These are phyloP conservation scores for Colletotrichum limetticola DNA, from an alignment of 2,329 filamentous ascomycete genomes.

Conservation along the genomic window DNA sequence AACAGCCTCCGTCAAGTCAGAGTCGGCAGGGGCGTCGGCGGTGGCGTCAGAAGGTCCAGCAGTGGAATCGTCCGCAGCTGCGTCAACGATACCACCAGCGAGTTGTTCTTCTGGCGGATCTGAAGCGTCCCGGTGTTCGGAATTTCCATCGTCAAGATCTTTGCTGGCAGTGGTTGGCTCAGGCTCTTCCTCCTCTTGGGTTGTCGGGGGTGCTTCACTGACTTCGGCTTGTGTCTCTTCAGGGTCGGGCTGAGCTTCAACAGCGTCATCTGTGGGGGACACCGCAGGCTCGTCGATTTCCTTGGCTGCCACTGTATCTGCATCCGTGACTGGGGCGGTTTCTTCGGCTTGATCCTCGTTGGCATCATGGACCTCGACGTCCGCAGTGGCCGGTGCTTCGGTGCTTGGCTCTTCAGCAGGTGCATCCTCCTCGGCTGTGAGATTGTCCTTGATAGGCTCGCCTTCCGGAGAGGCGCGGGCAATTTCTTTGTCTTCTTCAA, in stretches of 20 bases:
- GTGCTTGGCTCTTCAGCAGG: not conserved
- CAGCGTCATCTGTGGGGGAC: slow-evolving; percentile 2
- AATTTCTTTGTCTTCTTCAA: not conserved
- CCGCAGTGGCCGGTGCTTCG: not conserved
- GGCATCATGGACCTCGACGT: not conserved
- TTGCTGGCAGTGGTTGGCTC: slow-evolving; percentile 27
- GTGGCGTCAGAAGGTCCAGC: slow-evolving; percentile 16
- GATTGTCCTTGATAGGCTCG: not conserved
- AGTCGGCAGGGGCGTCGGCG: slow-evolving; percentile 7
- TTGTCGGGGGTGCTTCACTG: slow-evolving; percentile 21
- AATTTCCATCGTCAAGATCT: slow-evolving; percentile 31
- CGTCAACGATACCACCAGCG: slow-evolving; percentile 24
- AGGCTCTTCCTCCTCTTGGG: slow-evolving; percentile 20
- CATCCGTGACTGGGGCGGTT: not conserved
- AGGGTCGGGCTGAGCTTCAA: slow-evolving; percentile 47
- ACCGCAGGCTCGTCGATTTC: not conserved
- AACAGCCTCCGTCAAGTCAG: not conserved
- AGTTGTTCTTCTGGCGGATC: slow-evolving; percentile 26
- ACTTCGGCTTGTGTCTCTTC: slow-evolving; percentile 24
- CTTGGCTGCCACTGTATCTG: not conserved
- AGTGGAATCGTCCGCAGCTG: slow-evolving; percentile 24
- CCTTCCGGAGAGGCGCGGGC: not conserved
- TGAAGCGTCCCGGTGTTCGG: slow-evolving; percentile 19
- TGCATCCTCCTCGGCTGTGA: not conserved
- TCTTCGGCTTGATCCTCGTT: not conserved